Base-by-base conservation (phyloP, 805 yeast genomes). In the Teunomyces aglyptinius region DNA sequence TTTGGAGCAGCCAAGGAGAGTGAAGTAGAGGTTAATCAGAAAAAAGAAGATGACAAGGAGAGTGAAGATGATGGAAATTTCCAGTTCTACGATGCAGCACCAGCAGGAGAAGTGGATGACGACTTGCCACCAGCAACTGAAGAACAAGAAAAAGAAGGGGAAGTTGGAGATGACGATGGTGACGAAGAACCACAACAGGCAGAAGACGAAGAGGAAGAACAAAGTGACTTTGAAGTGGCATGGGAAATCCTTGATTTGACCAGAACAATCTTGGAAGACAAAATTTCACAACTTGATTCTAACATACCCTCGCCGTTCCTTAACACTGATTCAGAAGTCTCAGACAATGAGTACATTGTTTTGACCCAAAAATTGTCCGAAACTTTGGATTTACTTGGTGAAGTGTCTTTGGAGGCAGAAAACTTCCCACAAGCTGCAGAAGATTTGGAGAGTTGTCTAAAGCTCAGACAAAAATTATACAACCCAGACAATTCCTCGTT, bases 371-470 rank as follows among this genome's bases (percentile, higher is more conserved):
- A 81, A 52, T 68, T 90, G 18, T 82, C 91, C 0, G 91, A 88
- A 47, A 78, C 84, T 1, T 86, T 83, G 60, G 91, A 86, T 58
- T 65, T 91, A 8, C 71, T 90, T 13, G 98, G 98, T 27, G 97
- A 92, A 60, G 86, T 91, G 7, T 85, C 96, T 0, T 71, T 91
- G 38, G 99, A 92, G 60, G 80, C 94, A 1, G 97, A 92, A 56
- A 88, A 89, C 64, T 90, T 90, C 63, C 67, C 72, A 12, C 95
- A 89, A 63, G 88, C 97, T 0, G 78, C 85, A 0, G 68, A 69
- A 15, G 96, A 91, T 62, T 80, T 89, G 47, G 68, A 73, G 40
- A 66, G 77, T 15, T 73, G 89, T 34, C 71, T 87, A 28, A 66
- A 77, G 24, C 65, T 84, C 38, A 76, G 87, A 60, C 58, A 68